phyloP scores from a whole-genome alignment of 2,329 filamentous ascomycete genomes.

The Parafenestella ontariensis region DNA sequence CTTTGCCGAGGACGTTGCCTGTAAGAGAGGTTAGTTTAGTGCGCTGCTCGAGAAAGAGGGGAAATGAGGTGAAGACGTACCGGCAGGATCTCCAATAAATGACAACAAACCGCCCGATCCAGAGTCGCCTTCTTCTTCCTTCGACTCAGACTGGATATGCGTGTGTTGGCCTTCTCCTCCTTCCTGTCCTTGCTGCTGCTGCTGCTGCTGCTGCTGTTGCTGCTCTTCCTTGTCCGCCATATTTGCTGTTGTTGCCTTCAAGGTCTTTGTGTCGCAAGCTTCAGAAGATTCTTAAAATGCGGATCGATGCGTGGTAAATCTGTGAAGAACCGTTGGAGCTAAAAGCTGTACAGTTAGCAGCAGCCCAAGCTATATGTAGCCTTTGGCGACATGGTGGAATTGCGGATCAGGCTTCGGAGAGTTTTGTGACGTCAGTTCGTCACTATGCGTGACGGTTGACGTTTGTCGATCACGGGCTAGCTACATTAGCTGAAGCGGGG shows the following conservation, averaged over 20 bases:
- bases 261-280: background rate
- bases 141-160: conserved; percentile 33
- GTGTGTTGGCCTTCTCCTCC: background rate
- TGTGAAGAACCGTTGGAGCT: background rate
- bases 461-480: background rate
- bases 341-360: background rate
- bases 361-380: too few relatives aligned
- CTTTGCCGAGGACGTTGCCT: conserved; percentile 49
- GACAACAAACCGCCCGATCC: conserved; percentile 39
- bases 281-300: too few relatives aligned
- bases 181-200: too few relatives aligned
- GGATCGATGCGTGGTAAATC: too few relatives aligned
- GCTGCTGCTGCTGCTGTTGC: conserved; percentile 10
- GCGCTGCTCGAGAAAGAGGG: too few relatives aligned
- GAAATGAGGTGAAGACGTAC: conserved; percentile 20
- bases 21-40: conserved; percentile 1
- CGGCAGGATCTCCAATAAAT: conserved; percentile 40
- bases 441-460: background rate
- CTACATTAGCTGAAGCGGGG: background rate
- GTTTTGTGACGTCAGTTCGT: background rate
- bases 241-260: background rate
- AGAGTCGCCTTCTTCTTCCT: conserved; percentile 27
- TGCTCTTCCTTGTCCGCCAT: conserved; percentile 25
- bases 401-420: background rate
- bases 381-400: background rate